Conservation (phyloP, 2,329 filamentous ascomycete species). For the Aspergillus proliferans region DNA sequence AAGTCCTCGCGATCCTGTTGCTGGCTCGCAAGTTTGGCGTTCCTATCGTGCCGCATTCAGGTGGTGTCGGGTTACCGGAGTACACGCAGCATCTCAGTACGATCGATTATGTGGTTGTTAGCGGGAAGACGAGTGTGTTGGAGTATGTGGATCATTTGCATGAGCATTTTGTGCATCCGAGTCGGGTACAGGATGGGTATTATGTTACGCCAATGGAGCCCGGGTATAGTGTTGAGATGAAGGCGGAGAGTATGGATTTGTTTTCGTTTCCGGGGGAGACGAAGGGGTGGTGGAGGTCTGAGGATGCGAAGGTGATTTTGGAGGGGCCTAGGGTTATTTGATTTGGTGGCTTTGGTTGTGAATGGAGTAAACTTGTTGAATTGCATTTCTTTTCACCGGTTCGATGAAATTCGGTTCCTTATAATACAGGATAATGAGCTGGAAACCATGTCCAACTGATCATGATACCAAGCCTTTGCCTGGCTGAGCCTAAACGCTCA, state of each 20-base stretch:
- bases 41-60: slow-evolving; percentile 82
- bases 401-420: background rate
- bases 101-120: slow-evolving; percentile 86
- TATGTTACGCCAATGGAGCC: slow-evolving; percentile 78
- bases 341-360: background rate
- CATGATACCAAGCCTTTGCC: background rate
- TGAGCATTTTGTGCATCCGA: slow-evolving; percentile 83
- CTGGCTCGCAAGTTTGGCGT: slow-evolving; percentile 65
- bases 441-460: background rate
- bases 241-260: slow-evolving; percentile 73
- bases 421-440: slow-evolving; percentile 3
- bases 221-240: slow-evolving; percentile 93
- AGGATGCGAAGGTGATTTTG: slow-evolving; percentile 69
- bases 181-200: slow-evolving; percentile 74
- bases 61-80: slow-evolving; percentile 83
- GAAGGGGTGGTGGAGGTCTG: slow-evolving; percentile 78
- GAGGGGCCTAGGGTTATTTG: slow-evolving; percentile 43
- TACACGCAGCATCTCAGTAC: slow-evolving; percentile 91
- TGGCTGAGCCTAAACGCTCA: background rate
- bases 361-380: background rate
- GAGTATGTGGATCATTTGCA: slow-evolving; percentile 93
- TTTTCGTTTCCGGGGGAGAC: slow-evolving; percentile 72
- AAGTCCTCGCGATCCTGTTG: slow-evolving; percentile 82
- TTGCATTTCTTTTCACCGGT: background rate
- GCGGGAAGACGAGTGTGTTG: slow-evolving; percentile 70